Evolutionary conservation across 148 eudicot species (phyloP).

Genomic region (Polygonum aviculare): DNA sequence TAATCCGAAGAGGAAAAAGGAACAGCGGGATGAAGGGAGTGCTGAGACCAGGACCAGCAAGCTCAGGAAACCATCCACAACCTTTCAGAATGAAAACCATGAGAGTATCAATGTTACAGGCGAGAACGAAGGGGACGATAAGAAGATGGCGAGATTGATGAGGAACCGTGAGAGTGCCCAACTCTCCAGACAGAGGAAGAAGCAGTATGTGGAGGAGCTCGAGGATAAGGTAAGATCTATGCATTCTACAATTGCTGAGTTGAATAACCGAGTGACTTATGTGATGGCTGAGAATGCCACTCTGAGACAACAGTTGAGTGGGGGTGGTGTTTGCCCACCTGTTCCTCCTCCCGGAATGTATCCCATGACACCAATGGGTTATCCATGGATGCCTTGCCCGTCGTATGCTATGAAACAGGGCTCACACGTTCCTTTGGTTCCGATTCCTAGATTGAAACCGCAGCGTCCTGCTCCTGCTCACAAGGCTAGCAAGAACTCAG

Average conservation of each 20-base stretch:
- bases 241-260: slow-evolving; percentile 74
- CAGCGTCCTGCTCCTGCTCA: slow-evolving; percentile 33
- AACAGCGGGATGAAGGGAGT: slow-evolving; percentile 24
- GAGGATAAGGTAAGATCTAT: slow-evolving; percentile 82
- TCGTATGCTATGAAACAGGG: slow-evolving; percentile 76
- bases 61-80: slow-evolving; percentile 25
- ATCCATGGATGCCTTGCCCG: slow-evolving; percentile 76
- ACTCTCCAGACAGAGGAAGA: slow-evolving; percentile 83
- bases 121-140: slow-evolving; percentile 42
- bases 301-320: slow-evolving; percentile 57
- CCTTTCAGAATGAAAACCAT: slow-evolving; percentile 10
- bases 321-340: slow-evolving; percentile 27
- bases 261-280: slow-evolving; percentile 54
- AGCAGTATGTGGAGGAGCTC: slow-evolving; percentile 80
- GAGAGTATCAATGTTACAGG: background rate
- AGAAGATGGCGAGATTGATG: slow-evolving; percentile 61
- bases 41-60: slow-evolving; percentile 37
- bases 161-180: slow-evolving; percentile 93
- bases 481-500: slow-evolving; percentile 39
- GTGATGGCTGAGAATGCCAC: slow-evolving; percentile 69
- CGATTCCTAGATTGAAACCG: slow-evolving; percentile 76
- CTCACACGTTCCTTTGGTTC: slow-evolving; percentile 78
- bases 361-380: slow-evolving; percentile 63
- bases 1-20: slow-evolving; percentile 62
- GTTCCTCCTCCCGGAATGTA: slow-evolving; percentile 37